These are phyloP conservation scores for Neonectria punicea DNA, from an alignment of 2,329 filamentous ascomycete species.

Conservation along the genomic window DNA sequence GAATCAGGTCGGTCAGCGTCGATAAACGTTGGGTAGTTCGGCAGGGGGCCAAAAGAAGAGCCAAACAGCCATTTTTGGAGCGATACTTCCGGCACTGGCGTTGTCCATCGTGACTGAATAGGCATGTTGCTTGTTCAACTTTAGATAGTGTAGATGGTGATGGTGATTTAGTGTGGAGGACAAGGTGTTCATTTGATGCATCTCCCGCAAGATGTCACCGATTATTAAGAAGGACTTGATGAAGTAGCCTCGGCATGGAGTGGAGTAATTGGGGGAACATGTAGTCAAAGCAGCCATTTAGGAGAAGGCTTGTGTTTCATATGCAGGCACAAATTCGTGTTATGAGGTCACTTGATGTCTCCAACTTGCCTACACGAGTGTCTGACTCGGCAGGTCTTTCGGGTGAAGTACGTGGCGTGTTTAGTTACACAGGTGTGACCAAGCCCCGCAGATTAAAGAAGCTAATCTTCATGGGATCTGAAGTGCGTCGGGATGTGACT, in stretches of 20 bases:
- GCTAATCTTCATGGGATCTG: neutral
- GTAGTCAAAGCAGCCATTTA: no score
- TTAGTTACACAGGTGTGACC: neutral
- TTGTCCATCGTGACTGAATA: neutral
- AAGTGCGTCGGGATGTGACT: neutral
- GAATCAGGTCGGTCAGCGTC: slow-evolving; percentile 75
- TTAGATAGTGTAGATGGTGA: neutral
- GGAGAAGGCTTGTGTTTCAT: no score
- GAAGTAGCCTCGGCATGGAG: neutral
- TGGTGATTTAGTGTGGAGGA: neutral
- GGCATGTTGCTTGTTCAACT: neutral
- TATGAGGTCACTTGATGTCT: neutral
- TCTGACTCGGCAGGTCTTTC: neutral
- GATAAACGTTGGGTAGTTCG: slow-evolving; percentile 61
- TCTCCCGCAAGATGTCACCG: neutral
- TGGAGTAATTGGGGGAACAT: neutral
- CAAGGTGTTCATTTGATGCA: neutral
- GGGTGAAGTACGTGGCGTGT: neutral
- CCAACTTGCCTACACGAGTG: neutral
- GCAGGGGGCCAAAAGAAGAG: slow-evolving; percentile 54
- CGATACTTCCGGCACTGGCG: slow-evolving; percentile 43
- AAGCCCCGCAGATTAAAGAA: neutral
- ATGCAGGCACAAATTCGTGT: neutral
- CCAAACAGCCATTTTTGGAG: slow-evolving; percentile 66
- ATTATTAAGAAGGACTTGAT: neutral